These are phyloP conservation scores for Phalaenopsis equestris DNA, from an alignment of 106 monocot genomes.

Conservation along the genomic window DNA sequence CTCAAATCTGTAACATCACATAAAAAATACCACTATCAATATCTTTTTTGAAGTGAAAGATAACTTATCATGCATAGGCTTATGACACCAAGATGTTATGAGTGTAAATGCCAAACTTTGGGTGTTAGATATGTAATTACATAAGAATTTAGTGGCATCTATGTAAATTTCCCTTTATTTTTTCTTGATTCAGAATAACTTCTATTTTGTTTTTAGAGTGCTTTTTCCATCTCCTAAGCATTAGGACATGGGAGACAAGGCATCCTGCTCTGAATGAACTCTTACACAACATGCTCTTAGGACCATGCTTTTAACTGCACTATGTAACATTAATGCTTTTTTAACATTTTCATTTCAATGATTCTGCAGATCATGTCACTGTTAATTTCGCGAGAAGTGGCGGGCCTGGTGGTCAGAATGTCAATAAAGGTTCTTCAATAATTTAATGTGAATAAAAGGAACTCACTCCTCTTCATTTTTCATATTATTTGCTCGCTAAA, in stretches of 20 bases:
- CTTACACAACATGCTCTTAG: not conserved
- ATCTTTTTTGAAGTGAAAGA: no score
- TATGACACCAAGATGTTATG: no score
- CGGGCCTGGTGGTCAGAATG: conserved; percentile 97
- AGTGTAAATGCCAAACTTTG: no score
- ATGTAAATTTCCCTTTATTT: no score
- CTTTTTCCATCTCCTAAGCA: not conserved
- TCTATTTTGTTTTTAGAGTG: not conserved
- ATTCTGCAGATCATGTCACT: conserved; percentile 77
- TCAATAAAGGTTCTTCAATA: conserved; percentile 66
- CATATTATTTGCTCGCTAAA: not conserved
- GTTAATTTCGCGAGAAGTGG: conserved; percentile 96
- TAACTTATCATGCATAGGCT: no score
- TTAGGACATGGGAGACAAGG: not conserved
- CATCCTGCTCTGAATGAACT: not conserved
- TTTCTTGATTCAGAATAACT: not conserved
- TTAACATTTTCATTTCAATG: conserved; percentile 2
- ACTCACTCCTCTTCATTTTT: not conserved
- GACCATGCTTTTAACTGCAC: not conserved
- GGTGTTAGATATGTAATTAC: no score
- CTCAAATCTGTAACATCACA: no score
- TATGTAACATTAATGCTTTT: not conserved
- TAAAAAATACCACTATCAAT: no score
- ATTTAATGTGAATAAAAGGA: not conserved
- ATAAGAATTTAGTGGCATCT: no score